Evolutionary conservation across 2,329 filamentous ascomycete species (phyloP).

Genomic region (Emergomyces pasteurianus): DNA sequence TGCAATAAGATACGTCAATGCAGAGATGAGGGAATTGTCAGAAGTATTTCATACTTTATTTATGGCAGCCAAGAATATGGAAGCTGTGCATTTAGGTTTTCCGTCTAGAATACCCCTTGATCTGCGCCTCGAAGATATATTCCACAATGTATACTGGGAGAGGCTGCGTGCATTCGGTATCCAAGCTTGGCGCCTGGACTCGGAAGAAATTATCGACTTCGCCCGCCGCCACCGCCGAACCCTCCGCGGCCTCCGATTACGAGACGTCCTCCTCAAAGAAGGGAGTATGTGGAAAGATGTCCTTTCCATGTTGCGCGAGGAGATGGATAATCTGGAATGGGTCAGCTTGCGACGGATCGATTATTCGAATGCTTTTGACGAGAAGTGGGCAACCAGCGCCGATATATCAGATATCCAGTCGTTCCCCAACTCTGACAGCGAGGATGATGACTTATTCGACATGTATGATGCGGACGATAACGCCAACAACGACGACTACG

Average conservation of each 20-base stretch:
- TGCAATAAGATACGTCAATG: slow-evolving; percentile 44
- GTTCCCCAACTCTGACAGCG: slow-evolving; percentile 12
- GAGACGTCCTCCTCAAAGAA: slow-evolving; percentile 49
- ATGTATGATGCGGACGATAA: slow-evolving; percentile 8
- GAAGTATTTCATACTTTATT: slow-evolving; percentile 48
- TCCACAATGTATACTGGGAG: slow-evolving; percentile 51
- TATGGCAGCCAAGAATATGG: slow-evolving; percentile 46
- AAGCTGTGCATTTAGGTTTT: slow-evolving; percentile 54
- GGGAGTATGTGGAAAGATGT: slow-evolving; percentile 51
- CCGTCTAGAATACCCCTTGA: slow-evolving; percentile 45
- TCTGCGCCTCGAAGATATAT: slow-evolving; percentile 47
- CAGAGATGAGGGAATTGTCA: slow-evolving; percentile 47
- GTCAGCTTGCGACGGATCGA: slow-evolving; percentile 51
- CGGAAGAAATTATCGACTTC: slow-evolving; percentile 48
- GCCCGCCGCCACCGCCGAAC: slow-evolving; percentile 44
- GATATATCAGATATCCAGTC: slow-evolving; percentile 13
- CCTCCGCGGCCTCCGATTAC: slow-evolving; percentile 47
- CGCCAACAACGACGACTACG: slow-evolving; percentile 4
- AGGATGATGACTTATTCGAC: slow-evolving; percentile 12
- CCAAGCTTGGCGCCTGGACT: slow-evolving; percentile 50
- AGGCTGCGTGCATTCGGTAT: slow-evolving; percentile 52
- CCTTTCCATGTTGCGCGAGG: slow-evolving; percentile 42
- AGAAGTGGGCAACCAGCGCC: slow-evolving; percentile 18
- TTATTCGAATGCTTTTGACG: slow-evolving; percentile 45
- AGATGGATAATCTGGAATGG: slow-evolving; percentile 48